Percentiles rank a stretch among this genome's conserved stretches.
phyloP scores from a whole-genome alignment of 2,329 filamentous ascomycete species.

The Lanzia echinophila region DNA sequence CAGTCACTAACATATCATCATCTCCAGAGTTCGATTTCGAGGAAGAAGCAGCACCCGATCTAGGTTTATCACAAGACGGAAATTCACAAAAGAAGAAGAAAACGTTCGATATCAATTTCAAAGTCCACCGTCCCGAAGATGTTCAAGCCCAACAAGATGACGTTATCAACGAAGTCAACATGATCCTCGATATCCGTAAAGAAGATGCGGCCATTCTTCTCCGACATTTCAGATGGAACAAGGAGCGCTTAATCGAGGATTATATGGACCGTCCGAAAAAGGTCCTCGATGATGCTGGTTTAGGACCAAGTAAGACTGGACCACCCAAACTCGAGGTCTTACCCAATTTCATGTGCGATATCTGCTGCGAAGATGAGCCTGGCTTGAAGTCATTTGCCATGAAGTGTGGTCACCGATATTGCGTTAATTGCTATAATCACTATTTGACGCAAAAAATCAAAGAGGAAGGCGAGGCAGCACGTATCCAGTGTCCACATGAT shows the following conservation, averaged over 20 bases:
- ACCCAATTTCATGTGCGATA: slow-evolving; percentile 81
- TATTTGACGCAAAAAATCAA: slow-evolving; percentile 91
- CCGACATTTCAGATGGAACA: slow-evolving; percentile 89
- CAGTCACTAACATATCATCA: slow-evolving; percentile 4
- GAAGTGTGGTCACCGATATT: slow-evolving; percentile 92
- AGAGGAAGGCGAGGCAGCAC: slow-evolving; percentile 88
- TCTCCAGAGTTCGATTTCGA: slow-evolving; percentile 37
- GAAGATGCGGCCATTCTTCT: slow-evolving; percentile 89
- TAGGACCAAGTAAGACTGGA: slow-evolving; percentile 57
- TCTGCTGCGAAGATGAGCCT: slow-evolving; percentile 85
- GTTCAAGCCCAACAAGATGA: slow-evolving; percentile 81
- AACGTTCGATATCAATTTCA: slow-evolving; percentile 79
- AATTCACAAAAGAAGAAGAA: slow-evolving; percentile 65
- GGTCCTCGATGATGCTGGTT: slow-evolving; percentile 75
- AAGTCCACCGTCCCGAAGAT: slow-evolving; percentile 70
- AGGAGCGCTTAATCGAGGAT: slow-evolving; percentile 86
- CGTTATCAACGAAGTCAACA: slow-evolving; percentile 83
- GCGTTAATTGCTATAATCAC: slow-evolving; percentile 83
- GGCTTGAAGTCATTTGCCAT: slow-evolving; percentile 81
- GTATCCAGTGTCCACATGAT: slow-evolving; percentile 88
- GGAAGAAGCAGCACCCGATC: slow-evolving; percentile 41
- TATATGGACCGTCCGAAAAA: slow-evolving; percentile 87
- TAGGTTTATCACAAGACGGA: slow-evolving; percentile 50
- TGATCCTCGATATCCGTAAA: slow-evolving; percentile 80
- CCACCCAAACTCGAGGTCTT: slow-evolving; percentile 64